phyloP scores from a whole-genome alignment of 306 rosid species.

The Lathyrus tuberosus region DNA sequence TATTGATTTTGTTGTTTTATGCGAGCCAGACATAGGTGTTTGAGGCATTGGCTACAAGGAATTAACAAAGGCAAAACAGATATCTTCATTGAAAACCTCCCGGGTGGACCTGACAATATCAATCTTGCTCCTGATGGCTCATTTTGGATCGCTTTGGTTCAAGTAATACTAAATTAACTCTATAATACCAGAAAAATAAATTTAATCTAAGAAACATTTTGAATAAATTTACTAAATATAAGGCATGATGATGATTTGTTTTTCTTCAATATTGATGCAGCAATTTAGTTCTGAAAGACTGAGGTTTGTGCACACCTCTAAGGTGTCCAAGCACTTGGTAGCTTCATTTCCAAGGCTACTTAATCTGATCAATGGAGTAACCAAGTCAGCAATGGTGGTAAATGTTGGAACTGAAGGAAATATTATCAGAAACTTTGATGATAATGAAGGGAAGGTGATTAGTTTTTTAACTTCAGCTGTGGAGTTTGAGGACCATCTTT shows the following conservation, averaged over 20 bases:
- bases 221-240: too few species aligned
- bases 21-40: slow-evolving; percentile 52
- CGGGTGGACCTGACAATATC: slow-evolving; percentile 77
- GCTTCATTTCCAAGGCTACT: slow-evolving; percentile 59
- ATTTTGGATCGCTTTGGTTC: slow-evolving; percentile 71
- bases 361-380: slow-evolving; percentile 34
- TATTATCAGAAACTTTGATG: slow-evolving; percentile 56
- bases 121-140: slow-evolving; percentile 78
- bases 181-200: too few species aligned
- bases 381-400: slow-evolving; percentile 51
- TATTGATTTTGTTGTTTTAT: background rate
- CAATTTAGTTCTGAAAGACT: slow-evolving; percentile 41
- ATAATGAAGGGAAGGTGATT: slow-evolving; percentile 59
- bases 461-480: slow-evolving; percentile 63
- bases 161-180: slow-evolving; percentile 31
- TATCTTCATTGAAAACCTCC: slow-evolving; percentile 65
- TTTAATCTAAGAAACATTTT: too few species aligned
- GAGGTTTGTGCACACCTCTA: slow-evolving; percentile 55
- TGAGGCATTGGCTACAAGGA: slow-evolving; percentile 65
- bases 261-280: slow-evolving; percentile 23
- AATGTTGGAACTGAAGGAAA: slow-evolving; percentile 64
- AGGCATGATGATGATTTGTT: background rate
- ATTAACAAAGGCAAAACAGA: slow-evolving; percentile 58
- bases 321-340: slow-evolving; percentile 50
- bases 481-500: slow-evolving; percentile 70